Evolutionary conservation across 768 basidiomycete genomes (phyloP).

Genomic region (Suillus weaverae): DNA sequence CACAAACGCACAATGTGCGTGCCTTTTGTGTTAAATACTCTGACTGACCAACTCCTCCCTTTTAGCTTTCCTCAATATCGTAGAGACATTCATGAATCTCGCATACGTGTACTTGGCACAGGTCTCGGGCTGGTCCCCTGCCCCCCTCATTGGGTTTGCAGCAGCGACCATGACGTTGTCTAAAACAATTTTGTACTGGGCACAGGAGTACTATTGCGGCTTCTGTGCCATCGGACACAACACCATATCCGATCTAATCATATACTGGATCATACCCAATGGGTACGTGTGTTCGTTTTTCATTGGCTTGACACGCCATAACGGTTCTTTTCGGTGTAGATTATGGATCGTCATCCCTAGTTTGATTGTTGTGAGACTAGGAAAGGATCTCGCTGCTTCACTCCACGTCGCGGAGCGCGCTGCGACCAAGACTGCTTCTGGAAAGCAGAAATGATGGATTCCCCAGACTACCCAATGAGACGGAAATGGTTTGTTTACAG

Average conservation of each 20-base stretch:
- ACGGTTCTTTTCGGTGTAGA: conserved; percentile 34
- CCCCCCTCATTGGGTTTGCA: conserved; percentile 74
- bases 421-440: conserved; percentile 28
- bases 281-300: conserved; percentile 48
- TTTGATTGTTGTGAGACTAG: conserved; percentile 58
- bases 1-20: conserved; percentile 79
- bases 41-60: neutral
- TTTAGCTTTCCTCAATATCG: conserved; percentile 72
- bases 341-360: conserved; percentile 77
- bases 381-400: conserved; percentile 56
- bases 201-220: conserved; percentile 77
- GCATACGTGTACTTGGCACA: conserved; percentile 77
- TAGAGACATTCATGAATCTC: conserved; percentile 77
- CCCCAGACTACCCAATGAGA: neutral
- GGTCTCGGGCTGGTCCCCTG: conserved; percentile 56
- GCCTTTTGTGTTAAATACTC: neutral
- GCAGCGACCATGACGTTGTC: conserved; percentile 76
- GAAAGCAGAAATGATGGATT: conserved; percentile 30
- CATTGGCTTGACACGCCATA: neutral
- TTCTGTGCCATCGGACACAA: conserved; percentile 81
- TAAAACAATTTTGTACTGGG: conserved; percentile 83
- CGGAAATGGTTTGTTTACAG: neutral
- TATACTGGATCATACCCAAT: conserved; percentile 77
- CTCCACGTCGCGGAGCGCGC: conserved; percentile 35
- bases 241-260: conserved; percentile 43